Percentiles rank a stretch among this genome's conserved stretches.
Conservation (phyloP, 2,329 filamentous ascomycete genomes). For the Aspergillus latus region DNA sequence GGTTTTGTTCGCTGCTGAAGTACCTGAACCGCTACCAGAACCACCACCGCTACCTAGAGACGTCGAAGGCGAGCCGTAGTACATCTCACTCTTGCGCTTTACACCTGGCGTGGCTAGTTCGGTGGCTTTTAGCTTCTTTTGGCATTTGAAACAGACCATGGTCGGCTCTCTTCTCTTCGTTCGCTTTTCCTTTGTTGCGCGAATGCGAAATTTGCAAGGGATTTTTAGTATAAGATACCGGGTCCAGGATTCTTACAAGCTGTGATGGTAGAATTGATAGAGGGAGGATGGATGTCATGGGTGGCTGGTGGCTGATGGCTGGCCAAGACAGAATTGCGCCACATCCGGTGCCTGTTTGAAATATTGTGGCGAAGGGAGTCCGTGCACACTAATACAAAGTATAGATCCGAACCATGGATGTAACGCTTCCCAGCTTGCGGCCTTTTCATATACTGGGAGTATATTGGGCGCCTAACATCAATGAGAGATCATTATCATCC, state of each 20-base stretch:
- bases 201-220: background rate
- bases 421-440: too few relatives aligned
- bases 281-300: background rate
- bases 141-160: constrained; percentile 67
- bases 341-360: background rate
- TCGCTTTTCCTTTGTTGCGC: too few relatives aligned
- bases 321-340: background rate
- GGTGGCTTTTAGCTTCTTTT: constrained; percentile 61
- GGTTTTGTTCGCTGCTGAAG: constrained; percentile 24
- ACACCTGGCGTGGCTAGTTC: constrained; percentile 63
- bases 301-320: background rate
- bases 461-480: background rate
- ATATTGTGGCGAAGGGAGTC: background rate
- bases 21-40: background rate
- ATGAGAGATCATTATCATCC: too few relatives aligned
- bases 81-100: constrained; percentile 67
- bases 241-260: too few relatives aligned
- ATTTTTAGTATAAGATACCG: background rate
- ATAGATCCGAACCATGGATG: too few relatives aligned
- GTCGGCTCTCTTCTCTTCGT: constrained; percentile 13
- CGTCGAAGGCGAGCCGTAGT: constrained; percentile 58
- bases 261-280: background rate
- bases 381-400: background rate
- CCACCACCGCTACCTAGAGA: constrained; percentile 36
- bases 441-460: background rate